Evolutionary conservation across 164 flowering plant species (phyloP), one percentile per base, ranked within the genome.

Genomic region (Chimonanthus salicifolius): DNA sequence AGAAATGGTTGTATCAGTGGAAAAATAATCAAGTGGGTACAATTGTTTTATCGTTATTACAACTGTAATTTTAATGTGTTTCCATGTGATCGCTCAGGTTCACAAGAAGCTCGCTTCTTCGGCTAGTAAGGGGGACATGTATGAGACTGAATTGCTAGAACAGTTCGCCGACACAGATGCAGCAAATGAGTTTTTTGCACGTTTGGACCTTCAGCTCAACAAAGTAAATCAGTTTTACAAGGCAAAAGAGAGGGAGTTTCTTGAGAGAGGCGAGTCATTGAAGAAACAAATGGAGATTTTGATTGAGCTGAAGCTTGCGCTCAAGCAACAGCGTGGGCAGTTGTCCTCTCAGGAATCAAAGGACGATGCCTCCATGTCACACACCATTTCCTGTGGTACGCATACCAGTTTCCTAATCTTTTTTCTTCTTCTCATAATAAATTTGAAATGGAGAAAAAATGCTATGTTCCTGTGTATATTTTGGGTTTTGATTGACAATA

Each of bases 151-250:
- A 77, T 75, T 95, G 85, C 76, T 90, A 0, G 99, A 95, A 79
- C 91, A 89, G 49, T 87, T 95, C 15, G 85, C 81, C 0, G 94
- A 92, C 72, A 84, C 85, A 5, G 88, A 88, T 54, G 90, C 90
- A 10, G 87, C 92, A 1, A 80, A 77, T 43, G 97, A 85, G 49
- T 95, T 93, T 65, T 95, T 95, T 51, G 67, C 85, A 4, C 78
- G 84, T 69, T 77, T 93, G 79, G 99, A 95, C 77, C 81, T 68
- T 62, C 97, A 95, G 69, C 97, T 93, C 2, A 92, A 93, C 84
- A 95, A 93, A 71, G 99, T 95, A 80, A 95, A 93, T 69, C 93
- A 93, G 72, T 95, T 95, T 74, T 95, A 84, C 79, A 87, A 76
- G 78, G 78, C 70, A 2, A 95, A 90, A 76, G 99, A 95, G 87